Conservation (phyloP, 768 basidiomycete species). For the Melanogaster broomeanus region DNA sequence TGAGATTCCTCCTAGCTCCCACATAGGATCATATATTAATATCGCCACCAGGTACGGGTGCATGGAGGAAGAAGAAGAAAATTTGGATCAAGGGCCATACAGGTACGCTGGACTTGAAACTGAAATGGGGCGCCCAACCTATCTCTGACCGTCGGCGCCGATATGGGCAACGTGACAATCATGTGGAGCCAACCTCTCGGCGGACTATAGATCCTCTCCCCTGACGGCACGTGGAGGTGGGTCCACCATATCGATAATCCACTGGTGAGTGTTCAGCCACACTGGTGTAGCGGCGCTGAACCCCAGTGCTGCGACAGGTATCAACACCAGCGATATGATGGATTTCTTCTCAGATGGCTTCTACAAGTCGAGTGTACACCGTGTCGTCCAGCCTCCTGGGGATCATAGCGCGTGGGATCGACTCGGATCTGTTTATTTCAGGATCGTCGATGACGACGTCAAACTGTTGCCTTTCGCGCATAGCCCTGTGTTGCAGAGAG, state of each 20-base stretch:
- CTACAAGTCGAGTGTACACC: constrained; percentile 60
- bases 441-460: constrained; percentile 51
- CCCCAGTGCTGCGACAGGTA: constrained; percentile 43
- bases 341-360: too few species aligned
- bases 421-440: constrained; percentile 59
- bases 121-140: background rate
- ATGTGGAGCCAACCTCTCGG: constrained; percentile 62
- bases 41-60: constrained; percentile 44
- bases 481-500: too few species aligned
- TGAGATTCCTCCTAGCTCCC: background rate
- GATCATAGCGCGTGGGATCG: constrained; percentile 52
- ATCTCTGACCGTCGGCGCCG: constrained; percentile 44
- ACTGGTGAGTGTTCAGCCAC: too few species aligned
- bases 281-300: constrained; percentile 39
- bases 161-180: constrained; percentile 56
- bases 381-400: constrained; percentile 56
- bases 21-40: background rate
- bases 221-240: constrained; percentile 57
- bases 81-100: constrained; percentile 62
- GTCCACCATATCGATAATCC: constrained; percentile 57
- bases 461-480: constrained; percentile 44
- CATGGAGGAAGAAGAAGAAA: constrained; percentile 47
- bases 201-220: constrained; percentile 55
- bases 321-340: constrained; percentile 60
- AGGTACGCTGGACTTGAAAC: too few species aligned